Conservation (phyloP, 2,329 filamentous ascomycete species). For the Fusarium sp. region DNA sequence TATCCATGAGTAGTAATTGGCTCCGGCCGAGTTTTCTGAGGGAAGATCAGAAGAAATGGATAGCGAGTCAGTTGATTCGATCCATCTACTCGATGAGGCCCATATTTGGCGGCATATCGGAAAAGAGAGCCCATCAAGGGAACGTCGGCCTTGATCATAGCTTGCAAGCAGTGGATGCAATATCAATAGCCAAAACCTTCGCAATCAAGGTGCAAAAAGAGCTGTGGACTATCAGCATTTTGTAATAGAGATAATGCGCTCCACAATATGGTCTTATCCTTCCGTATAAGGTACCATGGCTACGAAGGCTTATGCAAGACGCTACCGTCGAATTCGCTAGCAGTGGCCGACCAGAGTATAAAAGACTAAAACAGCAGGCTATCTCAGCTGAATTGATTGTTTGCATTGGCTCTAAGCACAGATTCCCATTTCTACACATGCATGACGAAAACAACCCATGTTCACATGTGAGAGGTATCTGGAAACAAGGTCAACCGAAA, state of each 20-base stretch:
- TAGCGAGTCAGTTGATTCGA: slow-evolving; percentile 8
- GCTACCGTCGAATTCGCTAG: no score
- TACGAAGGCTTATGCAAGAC: neutral
- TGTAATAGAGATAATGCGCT: neutral
- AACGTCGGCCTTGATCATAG: neutral
- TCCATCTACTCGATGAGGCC: neutral
- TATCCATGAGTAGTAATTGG: neutral
- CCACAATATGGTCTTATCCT: neutral
- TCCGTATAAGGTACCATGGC: accelerated
- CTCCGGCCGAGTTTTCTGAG: neutral
- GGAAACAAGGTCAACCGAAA: neutral
- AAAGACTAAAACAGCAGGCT: no score
- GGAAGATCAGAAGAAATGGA: slow-evolving; percentile 9
- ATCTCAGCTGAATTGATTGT: no score
- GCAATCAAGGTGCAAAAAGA: neutral
- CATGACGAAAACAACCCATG: accelerated
- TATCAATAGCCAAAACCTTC: accelerated
- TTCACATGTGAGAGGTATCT: neutral
- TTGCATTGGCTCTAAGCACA: neutral
- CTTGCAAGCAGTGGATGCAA: neutral
- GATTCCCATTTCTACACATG: accelerated
- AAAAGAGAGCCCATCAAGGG: neutral
- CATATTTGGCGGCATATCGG: neutral
- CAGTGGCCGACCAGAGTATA: no score
- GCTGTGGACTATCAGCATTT: neutral